phyloP scores from a whole-genome alignment of 106 monocot genomes.

The Apostasia shenzhenica region DNA sequence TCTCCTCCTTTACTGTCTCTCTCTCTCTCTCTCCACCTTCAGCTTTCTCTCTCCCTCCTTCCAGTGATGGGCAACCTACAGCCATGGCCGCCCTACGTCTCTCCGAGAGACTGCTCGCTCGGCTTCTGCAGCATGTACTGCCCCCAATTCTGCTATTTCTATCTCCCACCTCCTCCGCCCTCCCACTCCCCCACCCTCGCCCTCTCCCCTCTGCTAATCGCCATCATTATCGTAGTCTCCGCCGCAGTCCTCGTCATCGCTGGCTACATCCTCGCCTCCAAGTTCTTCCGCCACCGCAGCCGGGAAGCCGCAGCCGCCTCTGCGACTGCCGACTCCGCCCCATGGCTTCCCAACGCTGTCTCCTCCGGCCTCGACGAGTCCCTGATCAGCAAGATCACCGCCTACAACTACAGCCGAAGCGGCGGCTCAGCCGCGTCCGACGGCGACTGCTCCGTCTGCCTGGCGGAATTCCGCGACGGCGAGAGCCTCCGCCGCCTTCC shows the following conservation, averaged over 20 bases:
- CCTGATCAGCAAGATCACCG: slow-evolving; percentile 48
- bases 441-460: slow-evolving; percentile 64
- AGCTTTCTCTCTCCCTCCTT: background rate
- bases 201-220: slow-evolving; percentile 81
- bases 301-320: background rate
- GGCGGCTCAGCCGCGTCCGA: slow-evolving; percentile 31
- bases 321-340: background rate
- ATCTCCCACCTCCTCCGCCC: slow-evolving; percentile 55
- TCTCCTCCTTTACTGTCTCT: background rate
- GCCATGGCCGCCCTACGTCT: slow-evolving; percentile 38
- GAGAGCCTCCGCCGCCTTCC: slow-evolving; percentile 41
- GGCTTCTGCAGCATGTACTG: slow-evolving; percentile 82
- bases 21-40: background rate
- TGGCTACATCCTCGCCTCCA: slow-evolving; percentile 71
- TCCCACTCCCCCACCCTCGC: slow-evolving; percentile 10
- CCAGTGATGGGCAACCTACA: slow-evolving; percentile 11
- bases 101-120: slow-evolving; percentile 65
- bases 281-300: slow-evolving; percentile 38
- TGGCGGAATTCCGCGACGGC: slow-evolving; percentile 33
- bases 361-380: slow-evolving; percentile 55
- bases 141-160: slow-evolving; percentile 62
- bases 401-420: slow-evolving; percentile 46
- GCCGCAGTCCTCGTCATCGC: slow-evolving; percentile 52
- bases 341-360: slow-evolving; percentile 1
- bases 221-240: slow-evolving; percentile 74